phyloP scores from a whole-genome alignment of 768 basidiomycete species.

The Boletus vinaceobasis region DNA sequence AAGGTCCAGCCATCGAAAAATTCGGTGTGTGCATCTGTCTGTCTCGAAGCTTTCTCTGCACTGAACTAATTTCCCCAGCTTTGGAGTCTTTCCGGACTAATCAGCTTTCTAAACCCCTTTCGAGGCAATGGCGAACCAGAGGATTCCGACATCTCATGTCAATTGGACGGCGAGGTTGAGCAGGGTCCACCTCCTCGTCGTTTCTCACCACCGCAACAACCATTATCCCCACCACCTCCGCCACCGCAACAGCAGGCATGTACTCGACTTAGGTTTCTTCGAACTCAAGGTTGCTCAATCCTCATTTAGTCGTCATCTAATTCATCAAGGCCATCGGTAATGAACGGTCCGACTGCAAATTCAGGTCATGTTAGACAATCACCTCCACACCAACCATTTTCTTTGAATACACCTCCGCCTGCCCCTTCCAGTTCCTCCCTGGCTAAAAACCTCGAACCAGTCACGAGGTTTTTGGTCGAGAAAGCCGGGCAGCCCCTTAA shows the following conservation, averaged over 20 bases:
- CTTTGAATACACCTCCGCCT: constrained; percentile 15
- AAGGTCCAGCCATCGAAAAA: constrained; percentile 37
- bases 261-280: constrained; percentile 16
- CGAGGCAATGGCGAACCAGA: constrained; percentile 23
- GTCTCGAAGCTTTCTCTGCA: not conserved
- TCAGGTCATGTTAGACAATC: constrained; percentile 10
- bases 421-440: constrained; percentile 27
- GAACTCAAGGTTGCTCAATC: constrained; percentile 22
- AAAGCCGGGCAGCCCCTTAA: constrained; percentile 48
- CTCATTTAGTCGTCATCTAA: constrained; percentile 23
- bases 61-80: constrained; percentile 26
- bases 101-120: constrained; percentile 52
- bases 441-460: constrained; percentile 45
- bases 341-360: constrained; percentile 14
- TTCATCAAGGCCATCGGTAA: constrained; percentile 14
- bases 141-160: constrained; percentile 17
- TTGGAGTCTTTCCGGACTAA: constrained; percentile 52
- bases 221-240: constrained; percentile 17
- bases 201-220: constrained; percentile 23
- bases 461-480: constrained; percentile 46
- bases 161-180: constrained; percentile 28
- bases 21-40: constrained; percentile 38
- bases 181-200: constrained; percentile 25
- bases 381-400: constrained; percentile 17
- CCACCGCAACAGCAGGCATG: constrained; percentile 28